Base-by-base conservation (phyloP, 176 grass and related monocot genomes). In the Oropetium thomaeum region DNA sequence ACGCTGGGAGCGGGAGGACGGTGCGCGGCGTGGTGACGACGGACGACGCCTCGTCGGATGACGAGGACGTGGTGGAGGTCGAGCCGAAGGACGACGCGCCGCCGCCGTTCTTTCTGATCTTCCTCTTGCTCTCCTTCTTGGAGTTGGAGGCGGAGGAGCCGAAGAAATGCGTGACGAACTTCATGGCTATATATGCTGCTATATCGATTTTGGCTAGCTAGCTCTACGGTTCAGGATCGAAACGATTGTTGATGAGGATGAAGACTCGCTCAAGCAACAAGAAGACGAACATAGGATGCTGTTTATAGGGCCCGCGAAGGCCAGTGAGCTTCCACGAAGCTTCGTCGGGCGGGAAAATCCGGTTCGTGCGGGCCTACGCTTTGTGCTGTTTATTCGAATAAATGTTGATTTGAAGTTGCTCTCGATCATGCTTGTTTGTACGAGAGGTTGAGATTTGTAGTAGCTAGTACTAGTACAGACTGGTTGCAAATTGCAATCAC, bases 281-380 rank as follows among this genome's bases (percentile, higher is more conserved):
- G 27, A 45, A 49, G 45, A 59, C 12, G 41, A 13, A 30, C 44
- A 17, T 26, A 38, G 5, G 40, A n/a, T n/a, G n/a, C n/a, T n/a
- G n/a, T 82, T 74, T 82, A 65, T 38, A 67, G 15, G 11, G 35
- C 6, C n/a, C n/a, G n/a, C n/a, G 15, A 25, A 4, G n/a, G 22
- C 52, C 0, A 4, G 81, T 61, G 72, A 83, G 64, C 64, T 83
- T 83, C 81, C 31, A 11, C 1, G 81, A 83, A 83, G 72, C 72
- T 83, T 83, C 81, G 81, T 83, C 81, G 81, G 52, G 51, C 81
- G 63, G 63, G 72, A 71, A 65, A 67, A 7, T 8, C 15, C 13
- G 70, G 62, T 45, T 75, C 49, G 12, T 15, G 3, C 40, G 15
- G 70, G 11, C 63, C 81, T 49, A 61, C 63, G 29, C 8, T 30